Evolutionary conservation across 202 grass and related monocot genomes (phyloP), one percentile per base, ranked within the genome.

Genomic region (Zizania palustris): DNA sequence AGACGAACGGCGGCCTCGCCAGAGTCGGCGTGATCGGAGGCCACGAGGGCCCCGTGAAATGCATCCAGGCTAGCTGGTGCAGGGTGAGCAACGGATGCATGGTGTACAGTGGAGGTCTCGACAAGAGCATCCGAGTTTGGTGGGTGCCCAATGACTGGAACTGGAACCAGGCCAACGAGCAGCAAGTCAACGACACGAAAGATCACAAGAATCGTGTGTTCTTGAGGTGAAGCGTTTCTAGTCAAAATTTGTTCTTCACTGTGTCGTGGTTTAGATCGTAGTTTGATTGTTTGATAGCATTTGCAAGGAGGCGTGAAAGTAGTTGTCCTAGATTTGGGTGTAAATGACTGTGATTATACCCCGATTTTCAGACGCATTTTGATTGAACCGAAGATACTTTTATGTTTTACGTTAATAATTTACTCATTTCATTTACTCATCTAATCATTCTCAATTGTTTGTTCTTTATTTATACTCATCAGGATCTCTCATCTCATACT

Each of bases 111-210:
- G 96, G 96, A 5, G 85, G 96, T 45, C 73, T 98, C 6, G 96
- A 98, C 55, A 92, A 87, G 80, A 98, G 63, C 82, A 87, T 98
- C 73, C 90, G 89, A 63, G 91, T 98, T 56, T 95, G 91, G 91
- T 98, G 89, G 95, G 91, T 89, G 60, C 79, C 89, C 1, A 48
- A 56, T 10, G 69, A 5, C 4, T 56, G 11, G 11, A 69, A n/a
- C n/a, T n/a, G n/a, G n/a, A n/a, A n/a, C n/a, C n/a, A 59, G 12
- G 48, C 0, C 57, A 51, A 37, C 11, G 49, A 41, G 15, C 21
- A 28, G 45, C 14, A 84, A 66, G 39, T 59, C 4, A 75, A 75
- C 9, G 46, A 34, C 37, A 54, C 6, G 11, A 75, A 81, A 6
- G 81, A 65, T 51, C 63, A 39, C 12, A 81, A 71, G 59, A 28